phyloP scores from a whole-genome alignment of 1,139 yeast genomes.

The Magnusiomyces magnusii region DNA sequence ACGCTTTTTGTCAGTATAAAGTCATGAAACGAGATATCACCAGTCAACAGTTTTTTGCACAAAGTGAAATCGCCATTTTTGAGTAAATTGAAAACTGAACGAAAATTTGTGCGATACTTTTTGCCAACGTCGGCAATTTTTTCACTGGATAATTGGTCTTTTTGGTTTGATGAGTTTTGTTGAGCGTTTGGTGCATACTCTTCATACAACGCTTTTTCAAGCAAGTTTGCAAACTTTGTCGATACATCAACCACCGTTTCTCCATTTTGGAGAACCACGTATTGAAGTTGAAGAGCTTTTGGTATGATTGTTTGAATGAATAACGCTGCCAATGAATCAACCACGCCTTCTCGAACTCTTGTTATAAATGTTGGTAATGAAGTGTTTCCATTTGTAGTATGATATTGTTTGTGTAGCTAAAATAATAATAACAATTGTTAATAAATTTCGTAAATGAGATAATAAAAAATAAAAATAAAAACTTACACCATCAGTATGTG shows the following conservation, averaged over 20 bases:
- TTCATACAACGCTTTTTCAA: slow-evolving; percentile 38
- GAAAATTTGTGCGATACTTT: slow-evolving; percentile 47
- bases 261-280: slow-evolving; percentile 33
- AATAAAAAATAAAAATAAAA: no score
- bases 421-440: no score
- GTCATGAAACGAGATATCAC: slow-evolving; percentile 42
- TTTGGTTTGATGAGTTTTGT: slow-evolving; percentile 19
- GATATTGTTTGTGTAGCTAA: no score
- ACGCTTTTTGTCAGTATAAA: slow-evolving; percentile 54
- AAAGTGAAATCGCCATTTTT: slow-evolving; percentile 46
- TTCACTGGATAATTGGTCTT: slow-evolving; percentile 17
- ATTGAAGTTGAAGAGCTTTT: slow-evolving; percentile 31
- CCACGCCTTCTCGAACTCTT: slow-evolving; percentile 38
- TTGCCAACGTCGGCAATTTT: slow-evolving; percentile 34
- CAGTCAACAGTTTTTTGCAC: slow-evolving; percentile 41
- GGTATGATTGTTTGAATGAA: slow-evolving; percentile 40
- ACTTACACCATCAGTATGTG: background rate
- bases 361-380: background rate
- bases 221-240: slow-evolving; percentile 34
- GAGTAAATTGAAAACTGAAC: slow-evolving; percentile 48
- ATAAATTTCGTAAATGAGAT: no score
- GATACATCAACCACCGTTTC: slow-evolving; percentile 37
- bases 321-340: slow-evolving; percentile 34
- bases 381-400: background rate
- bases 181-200: no score